Conservation (phyloP, 106 monocot species). For the Iris macrosiphon region DNA sequence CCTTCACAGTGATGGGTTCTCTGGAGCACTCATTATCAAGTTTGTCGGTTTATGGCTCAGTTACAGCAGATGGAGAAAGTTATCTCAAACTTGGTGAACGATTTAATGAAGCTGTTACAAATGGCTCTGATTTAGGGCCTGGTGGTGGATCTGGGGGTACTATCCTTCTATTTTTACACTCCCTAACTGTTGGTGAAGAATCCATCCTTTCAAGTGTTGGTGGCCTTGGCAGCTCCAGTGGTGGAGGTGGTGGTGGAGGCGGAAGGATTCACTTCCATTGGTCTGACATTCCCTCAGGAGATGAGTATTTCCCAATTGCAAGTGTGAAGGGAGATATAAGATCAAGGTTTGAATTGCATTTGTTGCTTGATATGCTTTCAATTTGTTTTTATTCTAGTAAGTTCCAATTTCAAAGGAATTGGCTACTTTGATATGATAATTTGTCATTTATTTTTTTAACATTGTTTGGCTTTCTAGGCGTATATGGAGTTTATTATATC, state of each 20-base stretch:
- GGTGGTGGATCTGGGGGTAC: slow-evolving; percentile 99
- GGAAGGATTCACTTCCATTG: slow-evolving; percentile 97
- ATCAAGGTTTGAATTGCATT: slow-evolving; percentile 40
- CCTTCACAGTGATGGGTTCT: slow-evolving; percentile 88
- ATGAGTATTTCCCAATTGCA: slow-evolving; percentile 84
- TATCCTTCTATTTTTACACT: slow-evolving; percentile 76
- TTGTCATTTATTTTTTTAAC: too few species aligned
- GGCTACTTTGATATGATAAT: too few species aligned
- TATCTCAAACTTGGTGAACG: slow-evolving; percentile 4
- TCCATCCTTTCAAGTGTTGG: slow-evolving; percentile 83
- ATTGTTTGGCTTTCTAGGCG: too few species aligned
- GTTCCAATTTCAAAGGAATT: too few species aligned
- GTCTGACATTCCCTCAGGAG: slow-evolving; percentile 78
- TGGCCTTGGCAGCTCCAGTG: slow-evolving; percentile 57
- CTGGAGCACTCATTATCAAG: slow-evolving; percentile 65
- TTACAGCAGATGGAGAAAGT: slow-evolving; percentile 86
- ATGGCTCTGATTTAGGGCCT: slow-evolving; percentile 30
- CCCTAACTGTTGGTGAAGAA: slow-evolving; percentile 39
- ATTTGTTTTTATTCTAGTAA: neutral
- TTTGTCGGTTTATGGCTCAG: slow-evolving; percentile 63
- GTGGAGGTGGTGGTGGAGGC: slow-evolving; percentile 94
- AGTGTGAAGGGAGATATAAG: slow-evolving; percentile 61
- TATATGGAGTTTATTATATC: too few species aligned
- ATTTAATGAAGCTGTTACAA: slow-evolving; percentile 5
- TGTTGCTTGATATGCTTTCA: neutral